These are phyloP conservation scores for Whalleya microplaca DNA, from an alignment of 2,329 filamentous ascomycete species.

Conservation along the genomic window DNA sequence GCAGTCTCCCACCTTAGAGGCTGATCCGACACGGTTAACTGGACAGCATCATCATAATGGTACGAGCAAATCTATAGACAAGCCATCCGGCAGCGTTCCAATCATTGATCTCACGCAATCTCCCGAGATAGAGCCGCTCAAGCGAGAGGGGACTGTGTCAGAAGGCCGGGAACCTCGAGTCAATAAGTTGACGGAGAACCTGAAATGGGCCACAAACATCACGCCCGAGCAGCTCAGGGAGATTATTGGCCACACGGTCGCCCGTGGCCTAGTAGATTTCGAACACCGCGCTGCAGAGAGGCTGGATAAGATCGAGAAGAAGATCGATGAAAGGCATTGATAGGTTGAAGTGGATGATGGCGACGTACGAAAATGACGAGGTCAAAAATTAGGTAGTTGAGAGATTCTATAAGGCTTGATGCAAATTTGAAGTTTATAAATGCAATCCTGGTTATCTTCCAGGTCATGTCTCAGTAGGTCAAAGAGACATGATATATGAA, in stretches of 20 bases:
- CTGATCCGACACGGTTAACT: neutral
- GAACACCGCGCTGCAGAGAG: neutral
- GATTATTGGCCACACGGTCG: neutral
- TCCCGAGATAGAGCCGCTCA: neutral
- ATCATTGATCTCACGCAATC: conserved; percentile 10
- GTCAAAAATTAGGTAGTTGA: too few species aligned
- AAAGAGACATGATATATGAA: too few species aligned
- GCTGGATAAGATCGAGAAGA: neutral
- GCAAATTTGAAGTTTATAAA: too few species aligned
- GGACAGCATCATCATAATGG: neutral
- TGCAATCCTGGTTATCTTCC: too few species aligned
- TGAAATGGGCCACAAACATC: neutral
- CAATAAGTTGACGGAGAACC: neutral
- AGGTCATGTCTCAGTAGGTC: too few species aligned
- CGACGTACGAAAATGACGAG: too few species aligned
- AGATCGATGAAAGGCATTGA: neutral
- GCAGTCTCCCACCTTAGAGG: neutral
- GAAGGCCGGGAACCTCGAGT: neutral
- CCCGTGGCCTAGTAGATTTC: neutral
- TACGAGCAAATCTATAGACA: neutral
- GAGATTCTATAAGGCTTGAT: too few species aligned
- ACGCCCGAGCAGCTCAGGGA: neutral
- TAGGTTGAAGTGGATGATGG: too few species aligned
- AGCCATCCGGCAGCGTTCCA: neutral
- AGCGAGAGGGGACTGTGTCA: neutral